Evolutionary conservation across 306 rosid genomes (phyloP), one percentile per base, ranked within the genome.

Genomic region (Astragalus membranaceus): DNA sequence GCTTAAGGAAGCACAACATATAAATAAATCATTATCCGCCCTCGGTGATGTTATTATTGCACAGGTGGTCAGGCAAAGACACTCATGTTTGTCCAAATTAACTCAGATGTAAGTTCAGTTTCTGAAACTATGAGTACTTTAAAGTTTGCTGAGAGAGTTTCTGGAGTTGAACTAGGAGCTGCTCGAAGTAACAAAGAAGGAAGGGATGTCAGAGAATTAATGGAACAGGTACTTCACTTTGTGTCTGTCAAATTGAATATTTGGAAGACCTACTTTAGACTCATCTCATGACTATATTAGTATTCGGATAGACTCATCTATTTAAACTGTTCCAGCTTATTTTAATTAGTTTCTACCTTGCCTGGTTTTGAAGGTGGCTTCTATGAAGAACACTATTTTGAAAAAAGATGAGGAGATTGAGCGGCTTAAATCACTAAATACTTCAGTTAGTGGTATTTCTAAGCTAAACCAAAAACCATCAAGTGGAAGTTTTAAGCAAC

Each of bases 41-140:
- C 92, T 94, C 48, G 99, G 97, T 81, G 99, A 94, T 80, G 99
- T 94, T 69, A 94, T 94, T 58, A 41, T 51, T 39, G 4, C 65
- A 51, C 51, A 94, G 98, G 99, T 44, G 99, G 99, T 78, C 91
- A 91, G 50, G 97, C 99, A 68, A 94, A 94, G 82, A 86, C 97
- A 7, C 86, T 94, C 37, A 94, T 91, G 97, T 91, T 94, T 86
- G 89, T 91, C 79, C 97, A 94, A 60, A 86, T 94, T 35, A 87
- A 94, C 72, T 96, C 99, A 1, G 97, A 94, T 17, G 43, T 57
- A 49, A 81, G 8, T 76, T 94, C 99, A 50, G 83, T 30, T 77
- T 86, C 92, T 44, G 97, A 94, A 85, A 78, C 86, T 66, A 4
- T 83, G 6, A 91, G 99, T 73, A 91, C 97, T 52, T 81, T 91